phyloP scores from a whole-genome alignment of 225 moss, liverwort and hornwort genomes.

The Bryum argenteum region DNA sequence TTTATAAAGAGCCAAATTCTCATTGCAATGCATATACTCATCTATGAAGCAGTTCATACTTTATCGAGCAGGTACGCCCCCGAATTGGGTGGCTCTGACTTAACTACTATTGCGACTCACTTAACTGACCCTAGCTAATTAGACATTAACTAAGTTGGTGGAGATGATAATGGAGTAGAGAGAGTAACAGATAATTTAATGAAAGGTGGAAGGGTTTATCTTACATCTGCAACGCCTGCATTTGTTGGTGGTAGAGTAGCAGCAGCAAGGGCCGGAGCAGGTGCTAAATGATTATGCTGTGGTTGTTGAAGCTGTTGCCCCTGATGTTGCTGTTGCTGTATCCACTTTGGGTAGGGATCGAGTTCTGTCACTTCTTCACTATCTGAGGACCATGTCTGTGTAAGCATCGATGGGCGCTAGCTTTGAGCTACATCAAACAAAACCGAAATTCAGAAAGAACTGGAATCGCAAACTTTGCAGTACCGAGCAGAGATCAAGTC shows the following conservation, averaged over 20 bases:
- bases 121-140: too few relatives aligned
- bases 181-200: too few relatives aligned
- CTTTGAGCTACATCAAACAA: conserved; percentile 65
- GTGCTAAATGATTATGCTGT: conserved; percentile 34
- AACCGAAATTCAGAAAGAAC: conserved; percentile 61
- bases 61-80: too few relatives aligned
- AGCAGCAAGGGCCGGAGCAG: conserved; percentile 27
- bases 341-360: conserved; percentile 57
- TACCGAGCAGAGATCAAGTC: conserved; percentile 13
- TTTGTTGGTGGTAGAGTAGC: conserved; percentile 38
- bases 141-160: too few relatives aligned
- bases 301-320: conserved; percentile 43
- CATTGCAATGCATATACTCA: too few relatives aligned
- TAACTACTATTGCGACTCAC: too few relatives aligned
- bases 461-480: conserved; percentile 26
- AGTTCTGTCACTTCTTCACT: conserved; percentile 67
- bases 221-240: conserved; percentile 51
- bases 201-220: conserved; percentile 12
- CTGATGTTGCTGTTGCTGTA: conserved; percentile 55
- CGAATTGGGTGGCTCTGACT: too few relatives aligned
- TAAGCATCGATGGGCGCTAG: conserved; percentile 69
- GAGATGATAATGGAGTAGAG: too few relatives aligned
- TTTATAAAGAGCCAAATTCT: too few relatives aligned
- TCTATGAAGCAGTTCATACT: too few relatives aligned
- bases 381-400: conserved; percentile 67